A percentile compares a stretch with the other conserved stretches of the same genome.
These are phyloP conservation scores for Triticum aestivum DNA, from an alignment of 176 grass and related monocot genomes.

Conservation along the genomic window DNA sequence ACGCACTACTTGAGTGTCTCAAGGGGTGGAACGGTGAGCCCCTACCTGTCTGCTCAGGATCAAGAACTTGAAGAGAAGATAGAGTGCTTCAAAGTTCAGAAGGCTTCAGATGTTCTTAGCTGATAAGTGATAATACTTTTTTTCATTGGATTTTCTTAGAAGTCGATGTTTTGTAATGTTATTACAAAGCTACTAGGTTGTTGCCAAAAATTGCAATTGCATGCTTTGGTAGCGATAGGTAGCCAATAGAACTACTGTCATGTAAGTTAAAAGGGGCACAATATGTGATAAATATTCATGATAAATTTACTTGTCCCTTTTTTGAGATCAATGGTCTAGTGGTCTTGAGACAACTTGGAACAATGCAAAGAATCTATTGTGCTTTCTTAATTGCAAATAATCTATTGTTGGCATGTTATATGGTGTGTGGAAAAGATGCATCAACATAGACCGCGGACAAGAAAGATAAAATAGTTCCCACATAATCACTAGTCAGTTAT, in stretches of 20 bases:
- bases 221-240: background rate
- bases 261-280: background rate
- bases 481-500: background rate
- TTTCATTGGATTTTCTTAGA: background rate
- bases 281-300: background rate
- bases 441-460: background rate
- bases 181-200: background rate
- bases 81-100: background rate
- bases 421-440: background rate
- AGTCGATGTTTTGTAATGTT: background rate
- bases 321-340: background rate
- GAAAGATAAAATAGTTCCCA: background rate
- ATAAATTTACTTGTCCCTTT: background rate
- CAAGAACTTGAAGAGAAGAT: background rate
- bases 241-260: background rate
- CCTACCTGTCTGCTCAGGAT: slow-evolving; percentile 49
- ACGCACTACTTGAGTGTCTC: slow-evolving; percentile 74
- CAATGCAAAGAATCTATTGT: background rate
- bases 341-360: background rate
- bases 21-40: slow-evolving; percentile 80
- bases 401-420: background rate
- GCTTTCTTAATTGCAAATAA: background rate
- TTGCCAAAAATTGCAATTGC: slow-evolving; percentile 8
- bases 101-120: slow-evolving; percentile 3
- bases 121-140: slow-evolving; percentile 4